Percentiles rank a stretch among this genome's conserved stretches.
phyloP scores from a whole-genome alignment of 768 basidiomycete genomes.

The Panaeolus papilionaceus region DNA sequence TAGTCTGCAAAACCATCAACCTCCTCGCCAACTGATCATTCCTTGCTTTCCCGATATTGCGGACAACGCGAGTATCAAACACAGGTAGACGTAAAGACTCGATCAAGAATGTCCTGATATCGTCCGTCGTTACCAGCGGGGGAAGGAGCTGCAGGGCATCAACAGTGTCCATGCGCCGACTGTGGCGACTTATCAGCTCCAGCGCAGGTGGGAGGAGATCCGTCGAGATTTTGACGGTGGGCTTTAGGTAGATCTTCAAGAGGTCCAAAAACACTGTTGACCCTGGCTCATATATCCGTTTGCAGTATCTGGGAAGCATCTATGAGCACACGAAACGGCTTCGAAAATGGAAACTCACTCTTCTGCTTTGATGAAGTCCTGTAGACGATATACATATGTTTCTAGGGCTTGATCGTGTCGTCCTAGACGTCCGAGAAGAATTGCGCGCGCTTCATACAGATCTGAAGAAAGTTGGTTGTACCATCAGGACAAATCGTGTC shows the following conservation, averaged over 20 bases:
- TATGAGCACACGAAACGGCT: neutral
- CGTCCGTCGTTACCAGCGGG: constrained; percentile 84
- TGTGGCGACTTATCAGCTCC: constrained; percentile 86
- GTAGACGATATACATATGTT: constrained; percentile 88
- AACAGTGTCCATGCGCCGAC: constrained; percentile 79
- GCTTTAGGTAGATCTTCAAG: constrained; percentile 86
- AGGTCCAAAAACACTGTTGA: constrained; percentile 83
- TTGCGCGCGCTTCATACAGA: constrained; percentile 89
- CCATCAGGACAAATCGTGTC: neutral
- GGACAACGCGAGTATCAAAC: constrained; percentile 73
- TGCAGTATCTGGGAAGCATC: constrained; percentile 76
- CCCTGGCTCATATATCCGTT: constrained; percentile 70
- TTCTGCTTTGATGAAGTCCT: constrained; percentile 88
- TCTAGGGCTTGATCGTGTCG: constrained; percentile 95
- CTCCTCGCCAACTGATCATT: constrained; percentile 77
- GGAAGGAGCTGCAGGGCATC: constrained; percentile 89
- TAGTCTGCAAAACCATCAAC: constrained; percentile 79
- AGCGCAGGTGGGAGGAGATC: constrained; percentile 83
- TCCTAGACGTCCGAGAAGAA: constrained; percentile 87
- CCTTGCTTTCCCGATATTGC: constrained; percentile 74
- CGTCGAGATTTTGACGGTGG: constrained; percentile 53
- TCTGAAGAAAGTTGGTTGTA: constrained; percentile 47
- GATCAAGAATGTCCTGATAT: constrained; percentile 79
- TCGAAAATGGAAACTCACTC: constrained; percentile 56
- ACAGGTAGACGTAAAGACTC: constrained; percentile 70